phyloP scores from a whole-genome alignment of 306 rosid genomes.

The Mucuna pruriens region DNA sequence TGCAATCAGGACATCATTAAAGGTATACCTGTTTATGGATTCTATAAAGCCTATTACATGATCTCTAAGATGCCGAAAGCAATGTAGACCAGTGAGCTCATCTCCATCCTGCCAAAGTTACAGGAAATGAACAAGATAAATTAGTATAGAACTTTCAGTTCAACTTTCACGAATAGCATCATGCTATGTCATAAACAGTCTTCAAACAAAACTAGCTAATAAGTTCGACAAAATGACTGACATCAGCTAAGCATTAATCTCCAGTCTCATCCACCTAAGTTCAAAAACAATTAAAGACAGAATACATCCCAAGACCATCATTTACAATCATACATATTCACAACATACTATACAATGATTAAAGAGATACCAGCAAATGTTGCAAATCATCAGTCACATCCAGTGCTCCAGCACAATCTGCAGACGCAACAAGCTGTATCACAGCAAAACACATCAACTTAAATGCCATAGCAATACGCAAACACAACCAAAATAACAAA shows the following conservation, averaged over 20 bases:
- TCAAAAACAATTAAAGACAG: not conserved
- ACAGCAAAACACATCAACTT: constrained; percentile 64
- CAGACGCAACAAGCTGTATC: constrained; percentile 96
- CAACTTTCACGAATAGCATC: constrained; percentile 26
- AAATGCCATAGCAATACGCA: constrained; percentile 25
- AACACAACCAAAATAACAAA: not conserved
- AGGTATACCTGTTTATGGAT: constrained; percentile 85
- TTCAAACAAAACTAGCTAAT: not conserved
- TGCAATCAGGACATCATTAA: constrained; percentile 26
- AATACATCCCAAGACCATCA: not conserved
- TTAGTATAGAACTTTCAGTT: not conserved
- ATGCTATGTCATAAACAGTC: constrained; percentile 11
- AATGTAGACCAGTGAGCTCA: constrained; percentile 96
- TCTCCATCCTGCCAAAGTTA: constrained; percentile 80
- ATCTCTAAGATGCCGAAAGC: constrained; percentile 97
- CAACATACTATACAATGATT: constrained; percentile 9
- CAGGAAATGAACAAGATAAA: constrained; percentile 38
- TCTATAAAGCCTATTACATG: constrained; percentile 85
- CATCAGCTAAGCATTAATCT: constrained; percentile 10
- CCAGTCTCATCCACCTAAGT: not conserved
- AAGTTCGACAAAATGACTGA: constrained; percentile 1
- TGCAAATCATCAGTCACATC: constrained; percentile 95
- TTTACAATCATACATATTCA: not conserved
- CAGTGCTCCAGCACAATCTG: constrained; percentile 98
- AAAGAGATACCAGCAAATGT: constrained; percentile 71